phyloP scores from a whole-genome alignment of 257 asterid genomes.

The Mitragyna speciosa region DNA sequence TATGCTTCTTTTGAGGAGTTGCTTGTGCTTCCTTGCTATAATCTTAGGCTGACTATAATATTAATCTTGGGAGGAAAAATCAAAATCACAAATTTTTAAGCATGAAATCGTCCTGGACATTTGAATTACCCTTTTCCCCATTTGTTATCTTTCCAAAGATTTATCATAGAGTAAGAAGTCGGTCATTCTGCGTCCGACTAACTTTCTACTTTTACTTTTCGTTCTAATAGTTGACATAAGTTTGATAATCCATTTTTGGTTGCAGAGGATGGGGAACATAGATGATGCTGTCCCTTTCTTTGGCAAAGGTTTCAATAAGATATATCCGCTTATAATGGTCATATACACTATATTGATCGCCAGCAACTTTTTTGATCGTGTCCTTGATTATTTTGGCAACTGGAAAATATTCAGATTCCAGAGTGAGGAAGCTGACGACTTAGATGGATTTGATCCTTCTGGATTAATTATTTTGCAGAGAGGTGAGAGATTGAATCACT shows the following conservation, averaged over 20 bases:
- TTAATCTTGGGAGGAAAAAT: too few relatives aligned
- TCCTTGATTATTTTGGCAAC: slow-evolving; percentile 56
- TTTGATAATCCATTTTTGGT: slow-evolving; percentile 1
- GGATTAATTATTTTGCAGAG: slow-evolving; percentile 64
- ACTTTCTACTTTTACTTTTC: neutral
- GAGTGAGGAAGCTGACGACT: slow-evolving; percentile 60
- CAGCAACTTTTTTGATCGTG: slow-evolving; percentile 60
- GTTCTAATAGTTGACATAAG: neutral
- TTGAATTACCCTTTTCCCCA: too few relatives aligned
- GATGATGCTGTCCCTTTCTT: slow-evolving; percentile 86
- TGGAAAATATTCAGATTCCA: slow-evolving; percentile 65
- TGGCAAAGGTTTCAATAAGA: slow-evolving; percentile 73
- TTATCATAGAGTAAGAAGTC: neutral
- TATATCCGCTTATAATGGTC: slow-evolving; percentile 79
- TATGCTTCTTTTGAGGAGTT: too few relatives aligned
- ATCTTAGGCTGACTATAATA: too few relatives aligned
- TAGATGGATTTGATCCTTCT: slow-evolving; percentile 65
- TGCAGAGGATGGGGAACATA: slow-evolving; percentile 90
- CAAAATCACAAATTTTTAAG: too few relatives aligned
- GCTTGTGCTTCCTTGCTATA: too few relatives aligned
- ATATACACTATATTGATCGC: slow-evolving; percentile 63
- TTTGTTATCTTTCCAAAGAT: neutral
- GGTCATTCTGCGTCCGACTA: neutral
- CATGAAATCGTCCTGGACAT: too few relatives aligned
- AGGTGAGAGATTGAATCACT: slow-evolving; percentile 35